These are phyloP conservation scores for Paratinospora sagittata DNA, from an alignment of 164 flowering plant genomes.

Conservation along the genomic window DNA sequence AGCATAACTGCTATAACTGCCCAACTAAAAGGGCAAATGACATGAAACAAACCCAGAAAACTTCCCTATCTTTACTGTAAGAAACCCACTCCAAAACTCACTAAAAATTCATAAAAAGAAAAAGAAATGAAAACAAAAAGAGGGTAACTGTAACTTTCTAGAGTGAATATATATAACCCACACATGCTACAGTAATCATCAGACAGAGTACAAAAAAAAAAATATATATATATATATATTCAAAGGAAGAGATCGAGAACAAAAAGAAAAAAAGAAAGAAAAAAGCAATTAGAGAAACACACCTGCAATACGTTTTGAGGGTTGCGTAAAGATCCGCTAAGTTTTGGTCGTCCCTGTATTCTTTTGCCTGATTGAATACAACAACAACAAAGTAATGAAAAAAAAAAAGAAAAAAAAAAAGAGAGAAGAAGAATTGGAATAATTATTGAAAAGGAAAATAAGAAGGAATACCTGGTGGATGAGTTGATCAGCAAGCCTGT, in stretches of 20 bases:
- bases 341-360: constrained; percentile 23
- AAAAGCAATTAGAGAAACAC: not conserved
- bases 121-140: no score
- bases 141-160: not conserved
- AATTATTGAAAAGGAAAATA: not conserved
- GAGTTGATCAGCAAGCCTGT: constrained; percentile 25
- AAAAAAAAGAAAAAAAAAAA: no score
- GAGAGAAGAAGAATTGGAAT: no score
- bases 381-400: not conserved
- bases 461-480: constrained; percentile 20
- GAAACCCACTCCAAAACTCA: not conserved
- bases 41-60: no score
- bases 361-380: constrained; percentile 18
- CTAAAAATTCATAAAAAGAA: not conserved
- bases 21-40: no score
- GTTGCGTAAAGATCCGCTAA: constrained; percentile 20
- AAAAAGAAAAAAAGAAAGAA: no score
- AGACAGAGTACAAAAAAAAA: no score
- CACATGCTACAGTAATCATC: not conserved
- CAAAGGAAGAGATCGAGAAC: not conserved
- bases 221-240: no score
- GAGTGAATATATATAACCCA: not conserved
- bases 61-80: no score
- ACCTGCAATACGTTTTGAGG: constrained; percentile 24
- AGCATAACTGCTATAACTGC: no score